A percentile compares a stretch with the other conserved stretches of the same genome.
phyloP scores from a whole-genome alignment of 352 stramenopile species.

The Salisapilia sapeloensis region DNA sequence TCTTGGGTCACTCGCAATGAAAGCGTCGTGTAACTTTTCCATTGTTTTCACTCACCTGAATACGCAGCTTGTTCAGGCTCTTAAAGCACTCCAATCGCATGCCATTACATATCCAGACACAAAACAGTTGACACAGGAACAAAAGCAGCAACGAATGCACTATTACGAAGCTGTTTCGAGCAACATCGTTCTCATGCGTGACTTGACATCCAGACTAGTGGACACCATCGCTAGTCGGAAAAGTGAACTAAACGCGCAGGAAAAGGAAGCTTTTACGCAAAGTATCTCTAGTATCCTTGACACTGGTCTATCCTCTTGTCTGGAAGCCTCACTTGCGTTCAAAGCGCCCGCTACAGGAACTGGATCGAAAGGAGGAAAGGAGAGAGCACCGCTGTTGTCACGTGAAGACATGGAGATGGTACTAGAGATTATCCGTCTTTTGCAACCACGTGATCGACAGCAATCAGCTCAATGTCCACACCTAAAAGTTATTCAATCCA shows the following conservation, averaged over 20 bases:
- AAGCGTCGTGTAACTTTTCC: slow-evolving; percentile 24
- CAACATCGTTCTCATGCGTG: slow-evolving; percentile 20
- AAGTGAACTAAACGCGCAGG: slow-evolving; percentile 3
- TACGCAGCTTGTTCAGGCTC: slow-evolving; percentile 10
- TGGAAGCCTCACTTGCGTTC: slow-evolving; percentile 18
- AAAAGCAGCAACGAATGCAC: neutral
- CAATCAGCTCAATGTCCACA: slow-evolving; percentile 8
- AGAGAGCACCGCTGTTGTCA: too few relatives aligned
- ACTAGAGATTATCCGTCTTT: slow-evolving; percentile 35
- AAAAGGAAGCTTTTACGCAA: slow-evolving; percentile 12
- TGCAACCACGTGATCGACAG: slow-evolving; percentile 15
- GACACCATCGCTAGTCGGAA: slow-evolving; percentile 4
- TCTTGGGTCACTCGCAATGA: slow-evolving; percentile 23
- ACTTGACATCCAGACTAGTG: slow-evolving; percentile 16
- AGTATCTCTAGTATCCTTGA: slow-evolving; percentile 23
- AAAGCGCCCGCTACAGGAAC: too few relatives aligned
- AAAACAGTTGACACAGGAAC: neutral
- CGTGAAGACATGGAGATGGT: slow-evolving; percentile 19
- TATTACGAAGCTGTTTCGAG: too few relatives aligned
- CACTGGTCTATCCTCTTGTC: slow-evolving; percentile 19
- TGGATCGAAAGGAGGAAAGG: too few relatives aligned
- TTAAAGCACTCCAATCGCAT: slow-evolving; percentile 5
- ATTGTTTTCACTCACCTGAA: slow-evolving; percentile 32
- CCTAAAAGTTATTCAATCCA: slow-evolving; percentile 1
- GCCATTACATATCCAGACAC: neutral